A percentile compares a stretch with the other conserved stretches of the same genome.
These are phyloP conservation scores for Cercospora janseana DNA, from an alignment of 2,329 filamentous ascomycete species.

Conservation along the genomic window DNA sequence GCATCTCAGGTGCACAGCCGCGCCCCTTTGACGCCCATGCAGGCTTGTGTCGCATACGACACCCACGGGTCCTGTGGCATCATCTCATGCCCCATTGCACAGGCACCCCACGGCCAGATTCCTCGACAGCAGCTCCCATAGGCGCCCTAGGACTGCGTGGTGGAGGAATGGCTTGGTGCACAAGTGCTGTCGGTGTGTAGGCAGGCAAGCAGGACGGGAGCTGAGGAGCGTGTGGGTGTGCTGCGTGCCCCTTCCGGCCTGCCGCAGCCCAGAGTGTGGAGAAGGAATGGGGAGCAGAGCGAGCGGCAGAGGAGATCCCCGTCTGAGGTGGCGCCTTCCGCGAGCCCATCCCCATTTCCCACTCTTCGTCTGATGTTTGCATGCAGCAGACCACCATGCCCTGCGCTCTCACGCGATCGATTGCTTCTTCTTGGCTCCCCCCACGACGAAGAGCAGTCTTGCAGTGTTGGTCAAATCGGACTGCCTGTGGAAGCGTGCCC, in stretches of 20 bases:
- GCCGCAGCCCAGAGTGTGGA: background rate
- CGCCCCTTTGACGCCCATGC: no score
- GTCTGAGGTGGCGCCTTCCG: no score
- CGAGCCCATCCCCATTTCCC: no score
- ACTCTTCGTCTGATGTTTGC: background rate
- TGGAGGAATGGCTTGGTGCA: background rate
- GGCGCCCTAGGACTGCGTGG: background rate
- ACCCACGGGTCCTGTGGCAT: no score
- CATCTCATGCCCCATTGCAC: background rate
- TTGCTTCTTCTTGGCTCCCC: no score
- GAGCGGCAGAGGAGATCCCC: background rate
- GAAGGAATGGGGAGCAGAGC: background rate
- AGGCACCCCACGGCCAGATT: background rate
- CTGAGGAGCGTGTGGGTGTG: background rate
- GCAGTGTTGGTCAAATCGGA: no score
- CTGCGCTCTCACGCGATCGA: no score
- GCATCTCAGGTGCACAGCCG: no score
- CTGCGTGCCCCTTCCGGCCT: background rate
- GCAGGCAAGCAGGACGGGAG: background rate
- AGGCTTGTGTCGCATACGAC: no score
- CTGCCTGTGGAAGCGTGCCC: no score
- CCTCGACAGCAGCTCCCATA: background rate
- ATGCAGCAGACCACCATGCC: background rate
- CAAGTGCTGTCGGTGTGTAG: background rate
- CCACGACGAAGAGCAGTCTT: no score